These are phyloP conservation scores for Trapa incisa DNA, from an alignment of 345 rosid genomes.

Conservation along the genomic window DNA sequence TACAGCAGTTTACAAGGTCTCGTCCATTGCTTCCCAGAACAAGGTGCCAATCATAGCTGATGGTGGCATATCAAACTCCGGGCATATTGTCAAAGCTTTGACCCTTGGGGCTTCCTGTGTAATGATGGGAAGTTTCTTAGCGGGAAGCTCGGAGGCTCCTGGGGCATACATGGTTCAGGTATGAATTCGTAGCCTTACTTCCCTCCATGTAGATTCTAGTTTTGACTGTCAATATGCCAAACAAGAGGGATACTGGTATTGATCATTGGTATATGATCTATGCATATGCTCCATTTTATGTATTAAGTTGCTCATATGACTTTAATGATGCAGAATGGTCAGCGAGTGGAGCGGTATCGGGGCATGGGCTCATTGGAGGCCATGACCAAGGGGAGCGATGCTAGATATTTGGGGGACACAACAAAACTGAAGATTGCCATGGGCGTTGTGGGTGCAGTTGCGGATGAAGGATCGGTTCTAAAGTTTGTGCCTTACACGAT, in stretches of 20 bases:
- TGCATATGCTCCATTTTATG: neutral
- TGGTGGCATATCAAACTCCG: conserved; percentile 94
- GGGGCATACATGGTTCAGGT: conserved; percentile 62
- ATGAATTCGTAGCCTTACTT: neutral
- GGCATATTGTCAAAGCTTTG: conserved; percentile 89
- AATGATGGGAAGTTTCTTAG: conserved; percentile 96
- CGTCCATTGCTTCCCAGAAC: conserved; percentile 55
- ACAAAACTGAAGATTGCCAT: conserved; percentile 89
- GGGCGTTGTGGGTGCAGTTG: conserved; percentile 94
- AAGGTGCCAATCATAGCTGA: conserved; percentile 87
- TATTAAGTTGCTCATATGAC: neutral
- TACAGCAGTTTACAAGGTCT: conserved; percentile 90
- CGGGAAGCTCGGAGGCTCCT: conserved; percentile 88
- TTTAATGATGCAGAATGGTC: conserved; percentile 37
- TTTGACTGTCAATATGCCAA: neutral
- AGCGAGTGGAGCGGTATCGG: conserved; percentile 57
- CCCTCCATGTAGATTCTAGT: neutral
- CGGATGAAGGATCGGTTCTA: conserved; percentile 88
- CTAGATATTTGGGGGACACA: conserved; percentile 76
- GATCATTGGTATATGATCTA: neutral
- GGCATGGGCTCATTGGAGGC: conserved; percentile 99
- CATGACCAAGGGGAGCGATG: conserved; percentile 94
- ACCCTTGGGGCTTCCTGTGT: conserved; percentile 85
- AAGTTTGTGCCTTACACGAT: conserved; percentile 73
- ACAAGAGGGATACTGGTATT: neutral